Evolutionary conservation across 257 asterid genomes (phyloP).

Genomic region (Solanum rostratum): DNA sequence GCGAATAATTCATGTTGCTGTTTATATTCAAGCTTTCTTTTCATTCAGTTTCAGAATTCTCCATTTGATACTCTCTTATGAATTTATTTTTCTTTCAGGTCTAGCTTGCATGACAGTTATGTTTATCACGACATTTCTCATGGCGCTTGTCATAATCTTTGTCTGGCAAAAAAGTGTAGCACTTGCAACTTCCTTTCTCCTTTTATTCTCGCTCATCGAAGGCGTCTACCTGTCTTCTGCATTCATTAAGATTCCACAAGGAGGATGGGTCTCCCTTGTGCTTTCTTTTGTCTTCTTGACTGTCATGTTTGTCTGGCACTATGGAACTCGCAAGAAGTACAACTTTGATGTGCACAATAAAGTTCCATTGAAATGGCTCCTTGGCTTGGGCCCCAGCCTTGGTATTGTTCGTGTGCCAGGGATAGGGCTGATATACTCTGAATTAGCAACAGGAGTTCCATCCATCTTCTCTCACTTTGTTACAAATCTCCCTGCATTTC

Average conservation of each 20-base stretch:
- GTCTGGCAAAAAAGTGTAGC: conserved; percentile 65
- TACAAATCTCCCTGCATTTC: conserved; percentile 93
- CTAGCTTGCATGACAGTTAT: conserved; percentile 93
- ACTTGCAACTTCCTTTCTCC: conserved; percentile 47
- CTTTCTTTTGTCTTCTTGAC: conserved; percentile 58
- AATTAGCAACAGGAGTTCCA: conserved; percentile 87
- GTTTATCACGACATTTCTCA: conserved; percentile 82
- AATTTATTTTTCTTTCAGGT: conserved; percentile 38
- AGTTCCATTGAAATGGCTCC: conserved; percentile 82
- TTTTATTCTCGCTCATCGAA: conserved; percentile 63
- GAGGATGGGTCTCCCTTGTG: conserved; percentile 87
- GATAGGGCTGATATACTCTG: conserved; percentile 85
- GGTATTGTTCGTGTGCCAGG: conserved; percentile 97
- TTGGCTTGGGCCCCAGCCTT: conserved; percentile 85
- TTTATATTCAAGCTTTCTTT: background rate
- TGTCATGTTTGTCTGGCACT: conserved; percentile 88
- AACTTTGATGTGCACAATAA: conserved; percentile 83
- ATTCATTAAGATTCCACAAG: conserved; percentile 62
- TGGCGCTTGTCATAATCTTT: conserved; percentile 75
- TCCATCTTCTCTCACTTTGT: conserved; percentile 86
- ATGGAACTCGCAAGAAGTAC: conserved; percentile 87
- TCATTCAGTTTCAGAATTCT: background rate
- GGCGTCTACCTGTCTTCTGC: conserved; percentile 56
- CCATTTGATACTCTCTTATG: background rate
- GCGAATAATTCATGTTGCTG: background rate